Conservation (phyloP, 2,329 filamentous ascomycete genomes). For the Aspergillus viridinutans region DNA sequence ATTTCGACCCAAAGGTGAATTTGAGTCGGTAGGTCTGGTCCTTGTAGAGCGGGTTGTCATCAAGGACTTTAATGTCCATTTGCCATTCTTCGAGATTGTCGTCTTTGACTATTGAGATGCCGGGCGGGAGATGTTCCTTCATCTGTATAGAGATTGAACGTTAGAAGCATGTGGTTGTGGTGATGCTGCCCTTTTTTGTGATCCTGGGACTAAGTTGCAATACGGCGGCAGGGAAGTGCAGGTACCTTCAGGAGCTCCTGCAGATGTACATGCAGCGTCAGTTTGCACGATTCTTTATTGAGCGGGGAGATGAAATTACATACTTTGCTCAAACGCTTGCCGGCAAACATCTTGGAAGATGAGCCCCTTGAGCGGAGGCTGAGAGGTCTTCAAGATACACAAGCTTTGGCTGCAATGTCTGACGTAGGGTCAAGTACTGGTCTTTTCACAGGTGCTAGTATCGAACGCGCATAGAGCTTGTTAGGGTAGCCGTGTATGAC, state of each 20-base stretch:
- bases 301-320: not conserved
- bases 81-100: constrained; percentile 86
- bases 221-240: not conserved
- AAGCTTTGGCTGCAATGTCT: not conserved
- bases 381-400: not conserved
- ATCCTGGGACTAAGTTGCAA: not conserved
- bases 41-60: constrained; percentile 82
- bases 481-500: constrained; percentile 16
- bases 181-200: not conserved
- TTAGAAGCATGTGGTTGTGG: not conserved
- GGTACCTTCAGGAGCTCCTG: constrained; percentile 55
- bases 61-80: constrained; percentile 86
- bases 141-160: constrained; percentile 37
- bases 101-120: constrained; percentile 73
- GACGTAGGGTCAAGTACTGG: not conserved
- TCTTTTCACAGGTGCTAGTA: not conserved
- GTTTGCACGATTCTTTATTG: constrained; percentile 8
- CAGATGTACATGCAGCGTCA: constrained; percentile 14
- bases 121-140: constrained; percentile 56
- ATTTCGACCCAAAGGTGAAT: constrained; percentile 77
- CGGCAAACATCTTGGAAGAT: constrained; percentile 44
- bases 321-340: constrained; percentile 47
- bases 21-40: constrained; percentile 77
- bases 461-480: not conserved
- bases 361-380: not conserved